Evolutionary conservation across 768 basidiomycete genomes (phyloP), one percentile per base, ranked within the genome.

Genomic region (Gloeostereum incarnatum): DNA sequence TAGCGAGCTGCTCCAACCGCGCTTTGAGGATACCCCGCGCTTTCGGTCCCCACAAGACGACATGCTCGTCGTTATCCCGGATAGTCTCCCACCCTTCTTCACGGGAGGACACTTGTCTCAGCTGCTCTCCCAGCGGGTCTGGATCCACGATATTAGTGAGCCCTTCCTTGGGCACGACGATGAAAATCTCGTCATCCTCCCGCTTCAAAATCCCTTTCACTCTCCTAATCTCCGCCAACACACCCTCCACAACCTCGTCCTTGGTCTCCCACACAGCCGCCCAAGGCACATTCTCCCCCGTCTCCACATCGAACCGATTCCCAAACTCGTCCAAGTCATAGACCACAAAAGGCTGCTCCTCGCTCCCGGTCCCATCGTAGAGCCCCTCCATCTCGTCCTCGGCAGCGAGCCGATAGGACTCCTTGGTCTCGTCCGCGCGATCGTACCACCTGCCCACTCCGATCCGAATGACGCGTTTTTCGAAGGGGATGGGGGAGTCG

Each of bases 391-490:
- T 36, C 13, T 45, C 46, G 38, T 49, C 44, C 38, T 38, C 35
- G 4, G 35, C 43, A 13, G 45, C 51, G 10, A 29, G 20, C 26
- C 37, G 42, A 45, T 42, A 44, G 4, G 14, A 38, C 41, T 48
- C 47, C 39, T 32, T 46, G 23, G 48, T 29, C 47, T 55, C 54
- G 19, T 49, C 44, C 20, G 50, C 44, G n/a, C 38, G 47, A 14
- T 33, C 13, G 35, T 56, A 56, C 58, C 58, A 61, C 17, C 55
- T 45, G 17, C 56, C 63, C 1, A 66, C 46, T n/a, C 56, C 60
- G 23, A 66, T 51, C 24, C 55, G 52, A 24, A 65, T 49, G 13
- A 49, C 36, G 21, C 62, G 52, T 43, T 56, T 58, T 2, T 59
- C 53, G 34, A 14, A 21, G 4, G 55, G 54, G 24, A 62, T 42